Percentiles rank a stretch among this genome's conserved stretches.
Conservation (phyloP, 306 rosid genomes). For the Trichosanthes truncata region DNA sequence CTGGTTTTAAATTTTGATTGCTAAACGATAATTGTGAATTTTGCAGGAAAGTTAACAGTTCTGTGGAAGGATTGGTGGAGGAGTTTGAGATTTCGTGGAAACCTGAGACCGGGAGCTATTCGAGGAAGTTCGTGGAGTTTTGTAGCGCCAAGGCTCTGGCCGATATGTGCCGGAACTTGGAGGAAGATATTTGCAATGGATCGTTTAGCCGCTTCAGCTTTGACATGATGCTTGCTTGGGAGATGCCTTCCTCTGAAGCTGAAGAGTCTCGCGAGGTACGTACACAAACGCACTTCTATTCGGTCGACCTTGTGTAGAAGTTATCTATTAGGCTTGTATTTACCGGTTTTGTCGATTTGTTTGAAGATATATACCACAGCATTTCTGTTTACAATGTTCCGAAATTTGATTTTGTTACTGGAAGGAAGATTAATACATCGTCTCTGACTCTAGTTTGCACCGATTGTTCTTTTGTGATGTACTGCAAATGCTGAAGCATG, state of each 20-base stretch:
- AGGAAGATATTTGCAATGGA: constrained; percentile 44
- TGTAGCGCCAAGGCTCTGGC: constrained; percentile 50
- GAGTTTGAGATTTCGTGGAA: constrained; percentile 63
- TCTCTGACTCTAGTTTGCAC: neutral
- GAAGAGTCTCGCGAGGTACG: constrained; percentile 30
- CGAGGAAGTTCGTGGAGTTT: constrained; percentile 57
- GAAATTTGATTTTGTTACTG: neutral
- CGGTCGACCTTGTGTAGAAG: neutral
- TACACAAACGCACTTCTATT: neutral
- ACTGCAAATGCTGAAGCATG: neutral
- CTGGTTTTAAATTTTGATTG: neutral
- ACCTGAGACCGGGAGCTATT: constrained; percentile 27
- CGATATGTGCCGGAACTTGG: constrained; percentile 24
- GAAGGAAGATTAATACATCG: neutral
- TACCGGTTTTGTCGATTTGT: neutral
- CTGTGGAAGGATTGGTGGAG: constrained; percentile 47
- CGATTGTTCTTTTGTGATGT: neutral
- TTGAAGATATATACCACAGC: neutral
- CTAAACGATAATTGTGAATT: neutral
- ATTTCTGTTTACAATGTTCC: neutral
- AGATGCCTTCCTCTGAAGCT: constrained; percentile 47
- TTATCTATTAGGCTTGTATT: neutral
- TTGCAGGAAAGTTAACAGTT: constrained; percentile 33
- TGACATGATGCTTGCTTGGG: constrained; percentile 91
- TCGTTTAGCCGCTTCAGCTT: constrained; percentile 57